Conservation (phyloP, 305 asterid genomes). For the Fraxinus platypoda region DNA sequence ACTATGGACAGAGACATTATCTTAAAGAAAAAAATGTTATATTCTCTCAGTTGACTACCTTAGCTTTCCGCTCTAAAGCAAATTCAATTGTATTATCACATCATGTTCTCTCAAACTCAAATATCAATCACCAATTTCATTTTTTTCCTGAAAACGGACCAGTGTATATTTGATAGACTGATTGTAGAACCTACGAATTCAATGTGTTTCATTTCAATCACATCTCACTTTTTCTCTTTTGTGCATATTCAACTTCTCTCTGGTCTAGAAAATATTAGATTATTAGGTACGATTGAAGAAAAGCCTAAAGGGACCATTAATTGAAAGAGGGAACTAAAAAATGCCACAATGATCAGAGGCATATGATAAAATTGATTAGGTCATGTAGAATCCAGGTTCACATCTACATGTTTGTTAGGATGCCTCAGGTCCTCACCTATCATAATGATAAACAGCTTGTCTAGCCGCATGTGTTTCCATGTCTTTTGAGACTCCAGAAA, state of each 20-base stretch:
- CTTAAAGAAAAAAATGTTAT: background rate
- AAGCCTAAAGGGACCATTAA: background rate
- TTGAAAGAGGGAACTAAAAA: background rate
- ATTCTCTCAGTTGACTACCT: background rate
- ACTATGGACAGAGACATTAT: background rate
- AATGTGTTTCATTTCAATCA: background rate
- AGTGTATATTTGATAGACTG: background rate
- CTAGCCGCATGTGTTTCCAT: background rate
- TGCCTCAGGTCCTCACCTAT: background rate
- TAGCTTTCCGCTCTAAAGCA: background rate
- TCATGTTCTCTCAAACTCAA: background rate
- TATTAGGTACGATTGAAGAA: background rate
- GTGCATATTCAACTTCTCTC: background rate
- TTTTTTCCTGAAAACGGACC: background rate
- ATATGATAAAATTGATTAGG: background rate
- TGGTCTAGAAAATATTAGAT: background rate
- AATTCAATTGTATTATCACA: background rate
- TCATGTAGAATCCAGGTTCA: background rate
- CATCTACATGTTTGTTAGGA: background rate
- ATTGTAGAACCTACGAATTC: background rate
- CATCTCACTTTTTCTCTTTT: background rate
- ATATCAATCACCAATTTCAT: background rate
- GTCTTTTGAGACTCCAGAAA: background rate
- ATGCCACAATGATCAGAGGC: background rate
- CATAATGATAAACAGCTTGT: background rate